Conservation (phyloP, 768 basidiomycete species). For the Pleurotus giganteus region DNA sequence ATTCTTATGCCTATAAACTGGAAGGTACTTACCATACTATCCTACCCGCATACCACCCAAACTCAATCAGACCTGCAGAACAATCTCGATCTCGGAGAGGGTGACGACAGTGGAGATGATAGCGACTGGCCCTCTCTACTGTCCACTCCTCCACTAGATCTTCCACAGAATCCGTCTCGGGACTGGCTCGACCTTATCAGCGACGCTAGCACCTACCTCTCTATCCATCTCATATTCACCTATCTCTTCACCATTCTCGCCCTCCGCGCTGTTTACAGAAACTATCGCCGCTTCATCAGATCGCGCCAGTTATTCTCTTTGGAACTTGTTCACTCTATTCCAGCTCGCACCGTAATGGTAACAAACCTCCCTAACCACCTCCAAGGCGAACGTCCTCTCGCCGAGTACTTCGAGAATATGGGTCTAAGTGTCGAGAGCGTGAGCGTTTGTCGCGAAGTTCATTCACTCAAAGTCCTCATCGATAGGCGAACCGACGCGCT, state of each 20-base stretch:
- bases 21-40: conserved; percentile 60
- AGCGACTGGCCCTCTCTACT: conserved; percentile 44
- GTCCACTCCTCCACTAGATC: conserved; percentile 25
- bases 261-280: conserved; percentile 83
- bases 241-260: conserved; percentile 90
- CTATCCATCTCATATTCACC: conserved; percentile 88
- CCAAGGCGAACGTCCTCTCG: conserved; percentile 79
- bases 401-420: conserved; percentile 93
- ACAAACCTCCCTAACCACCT: conserved; percentile 83
- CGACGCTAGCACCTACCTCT: conserved; percentile 87
- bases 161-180: conserved; percentile 33
- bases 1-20: conserved; percentile 97
- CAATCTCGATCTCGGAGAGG: conserved; percentile 11
- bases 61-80: conserved; percentile 6
- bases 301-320: conserved; percentile 92
- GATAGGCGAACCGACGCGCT: conserved; percentile 82
- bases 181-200: conserved; percentile 89
- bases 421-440: conserved; percentile 89
- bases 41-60: neutral
- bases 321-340: conserved; percentile 92
- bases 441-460: conserved; percentile 82
- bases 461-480: conserved; percentile 65
- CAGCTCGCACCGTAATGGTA: conserved; percentile 90
- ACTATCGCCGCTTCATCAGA: conserved; percentile 85
- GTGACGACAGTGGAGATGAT: conserved; percentile 26